Base-by-base conservation (phyloP, 192 early-diverging fungal genomes). In the Backusella sp. region DNA sequence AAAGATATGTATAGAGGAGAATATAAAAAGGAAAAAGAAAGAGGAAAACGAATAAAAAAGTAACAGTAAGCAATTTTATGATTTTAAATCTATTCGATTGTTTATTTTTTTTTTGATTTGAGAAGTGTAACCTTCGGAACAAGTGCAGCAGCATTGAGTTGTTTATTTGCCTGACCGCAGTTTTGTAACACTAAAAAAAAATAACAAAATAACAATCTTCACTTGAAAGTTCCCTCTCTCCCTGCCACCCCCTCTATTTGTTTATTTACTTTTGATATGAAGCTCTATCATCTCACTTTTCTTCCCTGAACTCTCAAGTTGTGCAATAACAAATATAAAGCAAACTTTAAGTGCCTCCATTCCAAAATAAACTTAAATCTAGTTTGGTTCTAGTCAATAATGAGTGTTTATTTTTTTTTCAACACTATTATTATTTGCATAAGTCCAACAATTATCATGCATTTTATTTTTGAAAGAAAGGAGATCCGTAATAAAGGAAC, bases 141-240 rank as follows among this genome's bases (percentile, higher is more conserved):
- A 17, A 56, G 9, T 59, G 56, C 23, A 59, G 56, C 56, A 59
- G 53, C 46, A 49, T 19, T 49, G 21, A 59, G 21, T 59, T 59
- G 56, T 28, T 62, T 62, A 62, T n/a, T 62, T 62, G 28, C 56
- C 56, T 62, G 56, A 62, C 56, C 56, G 56, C 56, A 62, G 56
- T 28, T 4, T 28, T 62, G 68, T 69, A 69, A 41, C 68, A 69
- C 68, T 35, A 69, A 69, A 69, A 36, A 28, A 37, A 14, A 68
- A 34, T 36, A 36, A 69, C 19, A 23, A 41, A 69, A 69, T 35
- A 69, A 69, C 34, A 35, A 41, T 15, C 34, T 37, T 41, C 7
- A 69, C 7, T 9, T 39, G n/a, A 23, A 69, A 9, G 37, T 28
- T 28, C 3, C 9, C 11, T 62, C 23, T 14, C 36, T 28, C 68